Evolutionary conservation across 139 green algal genomes (phyloP).

Genomic region (Gonium pectorale): DNA sequence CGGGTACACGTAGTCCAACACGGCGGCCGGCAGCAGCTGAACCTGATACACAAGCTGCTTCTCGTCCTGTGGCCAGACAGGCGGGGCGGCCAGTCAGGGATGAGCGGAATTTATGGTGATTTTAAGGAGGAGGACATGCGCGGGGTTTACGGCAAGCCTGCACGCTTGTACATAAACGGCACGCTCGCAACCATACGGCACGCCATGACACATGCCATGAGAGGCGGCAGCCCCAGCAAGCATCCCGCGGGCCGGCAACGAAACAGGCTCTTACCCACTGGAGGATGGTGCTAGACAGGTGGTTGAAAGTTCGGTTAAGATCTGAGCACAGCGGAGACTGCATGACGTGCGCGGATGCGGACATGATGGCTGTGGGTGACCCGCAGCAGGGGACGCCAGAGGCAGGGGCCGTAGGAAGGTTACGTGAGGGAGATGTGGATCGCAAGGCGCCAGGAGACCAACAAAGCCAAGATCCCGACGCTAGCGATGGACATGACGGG

Average conservation of each 20-base stretch:
- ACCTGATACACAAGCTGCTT: slow-evolving; percentile 33
- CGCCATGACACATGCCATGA: background rate
- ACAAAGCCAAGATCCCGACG: too few species aligned
- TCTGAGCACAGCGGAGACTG: background rate
- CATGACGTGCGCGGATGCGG: background rate
- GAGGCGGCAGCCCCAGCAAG: background rate
- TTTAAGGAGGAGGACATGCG: background rate
- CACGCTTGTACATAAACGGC: background rate
- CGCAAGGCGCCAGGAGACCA: too few species aligned
- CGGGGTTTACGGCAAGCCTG: background rate
- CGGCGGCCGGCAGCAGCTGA: slow-evolving; percentile 22
- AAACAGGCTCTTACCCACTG: slow-evolving; percentile 13
- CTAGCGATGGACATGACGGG: too few species aligned
- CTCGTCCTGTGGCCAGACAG: slow-evolving; percentile 1
- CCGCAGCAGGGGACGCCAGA: background rate
- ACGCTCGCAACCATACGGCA: background rate
- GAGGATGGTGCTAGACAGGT: background rate
- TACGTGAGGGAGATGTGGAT: too few species aligned
- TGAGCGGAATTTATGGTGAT: background rate
- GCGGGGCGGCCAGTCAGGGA: background rate
- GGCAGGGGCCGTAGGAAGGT: background rate
- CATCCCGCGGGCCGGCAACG: too few species aligned
- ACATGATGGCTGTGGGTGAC: slow-evolving; percentile 15
- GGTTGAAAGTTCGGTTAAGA: background rate
- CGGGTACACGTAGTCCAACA: slow-evolving; percentile 21